Percentiles rank a stretch among this genome's conserved stretches.
These are phyloP conservation scores for Trichophyton schoenleinii DNA, from an alignment of 2,329 filamentous ascomycete genomes.

Conservation along the genomic window DNA sequence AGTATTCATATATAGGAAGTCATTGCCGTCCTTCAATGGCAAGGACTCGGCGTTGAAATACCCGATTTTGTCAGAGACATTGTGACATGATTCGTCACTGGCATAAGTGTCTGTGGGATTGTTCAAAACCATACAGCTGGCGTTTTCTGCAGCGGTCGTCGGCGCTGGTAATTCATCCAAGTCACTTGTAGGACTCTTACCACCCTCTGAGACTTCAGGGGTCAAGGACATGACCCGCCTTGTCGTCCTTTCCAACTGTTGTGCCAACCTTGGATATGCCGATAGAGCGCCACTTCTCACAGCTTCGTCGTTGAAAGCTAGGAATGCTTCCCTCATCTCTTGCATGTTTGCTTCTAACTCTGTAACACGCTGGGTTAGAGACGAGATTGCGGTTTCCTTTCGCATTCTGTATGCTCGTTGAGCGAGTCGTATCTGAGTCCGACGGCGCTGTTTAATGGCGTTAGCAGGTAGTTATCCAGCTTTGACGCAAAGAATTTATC, in stretches of 20 bases:
- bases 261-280: constrained; percentile 44
- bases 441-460: constrained; percentile 47
- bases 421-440: constrained; percentile 75
- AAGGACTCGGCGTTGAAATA: neutral
- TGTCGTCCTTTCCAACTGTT: constrained; percentile 45
- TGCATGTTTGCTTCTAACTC: constrained; percentile 56
- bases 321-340: constrained; percentile 61
- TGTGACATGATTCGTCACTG: neutral
- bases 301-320: constrained; percentile 52
- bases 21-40: neutral
- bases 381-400: constrained; percentile 68
- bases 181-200: neutral
- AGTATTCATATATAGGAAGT: neutral
- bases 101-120: neutral
- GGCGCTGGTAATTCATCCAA: neutral
- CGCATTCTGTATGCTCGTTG: constrained; percentile 73
- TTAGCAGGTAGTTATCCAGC: constrained; percentile 1
- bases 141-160: neutral
- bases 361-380: constrained; percentile 57
- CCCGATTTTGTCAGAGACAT: neutral
- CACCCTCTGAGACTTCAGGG: neutral
- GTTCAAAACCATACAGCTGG: too few species aligned
- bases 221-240: constrained; percentile 47
- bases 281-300: constrained; percentile 47
- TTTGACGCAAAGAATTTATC: neutral